Percentiles rank a stretch among this genome's conserved stretches.
phyloP scores from a whole-genome alignment of 768 basidiomycete genomes.

The Lactarius pseudohatsudake region DNA sequence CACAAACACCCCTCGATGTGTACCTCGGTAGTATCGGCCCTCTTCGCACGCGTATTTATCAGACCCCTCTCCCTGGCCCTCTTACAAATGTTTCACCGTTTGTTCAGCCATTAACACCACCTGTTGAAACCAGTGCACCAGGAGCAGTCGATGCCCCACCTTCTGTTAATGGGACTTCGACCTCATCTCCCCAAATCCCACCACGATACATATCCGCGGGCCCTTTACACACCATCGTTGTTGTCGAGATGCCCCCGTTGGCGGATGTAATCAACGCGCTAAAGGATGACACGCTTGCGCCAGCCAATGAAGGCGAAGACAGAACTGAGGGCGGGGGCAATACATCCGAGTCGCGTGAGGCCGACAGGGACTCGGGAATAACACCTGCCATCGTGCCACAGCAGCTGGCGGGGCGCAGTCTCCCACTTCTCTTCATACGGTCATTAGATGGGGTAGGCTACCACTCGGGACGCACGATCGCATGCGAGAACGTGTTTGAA shows the following conservation, averaged over 20 bases:
- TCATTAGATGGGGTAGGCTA: conserved; percentile 84
- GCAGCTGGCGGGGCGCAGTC: conserved; percentile 63
- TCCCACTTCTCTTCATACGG: conserved; percentile 81
- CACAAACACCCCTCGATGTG: conserved; percentile 75
- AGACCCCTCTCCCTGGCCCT: conserved; percentile 67
- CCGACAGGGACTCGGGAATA: conserved; percentile 25
- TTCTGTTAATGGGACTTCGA: conserved; percentile 17
- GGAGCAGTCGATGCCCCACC: conserved; percentile 20
- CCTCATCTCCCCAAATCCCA: conserved; percentile 30
- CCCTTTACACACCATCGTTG: conserved; percentile 74
- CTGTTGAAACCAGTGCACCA: conserved; percentile 33
- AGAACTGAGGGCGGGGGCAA: conserved; percentile 33
- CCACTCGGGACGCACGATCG: conserved; percentile 81
- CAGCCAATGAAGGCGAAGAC: conserved; percentile 39
- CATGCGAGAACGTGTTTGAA: conserved; percentile 80
- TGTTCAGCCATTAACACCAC: conserved; percentile 44
- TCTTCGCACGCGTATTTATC: conserved; percentile 73
- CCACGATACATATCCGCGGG: conserved; percentile 54
- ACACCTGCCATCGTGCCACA: conserved; percentile 36
- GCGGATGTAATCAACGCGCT: conserved; percentile 75
- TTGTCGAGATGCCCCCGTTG: conserved; percentile 82
- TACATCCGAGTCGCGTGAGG: conserved; percentile 17
- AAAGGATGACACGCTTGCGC: conserved; percentile 63
- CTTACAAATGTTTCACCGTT: conserved; percentile 63
- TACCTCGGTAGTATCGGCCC: conserved; percentile 91